Evolutionary conservation across 2,329 filamentous ascomycete genomes (phyloP), one percentile per base, ranked within the genome.

Genomic region (Ramularia endophylla): DNA sequence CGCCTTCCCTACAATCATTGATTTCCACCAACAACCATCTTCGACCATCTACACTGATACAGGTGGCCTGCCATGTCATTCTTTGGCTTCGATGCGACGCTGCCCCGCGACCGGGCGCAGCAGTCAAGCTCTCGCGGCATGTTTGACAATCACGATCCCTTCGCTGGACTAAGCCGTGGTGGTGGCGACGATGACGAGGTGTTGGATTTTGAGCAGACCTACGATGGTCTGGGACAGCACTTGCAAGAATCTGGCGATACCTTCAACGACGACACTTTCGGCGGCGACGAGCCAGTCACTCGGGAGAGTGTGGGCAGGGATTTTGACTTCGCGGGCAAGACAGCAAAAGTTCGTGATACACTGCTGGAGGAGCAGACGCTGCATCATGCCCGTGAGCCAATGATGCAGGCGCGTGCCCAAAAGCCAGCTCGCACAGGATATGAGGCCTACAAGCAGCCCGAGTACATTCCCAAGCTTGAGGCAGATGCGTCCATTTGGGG

Each of bases 181-280:
- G 50, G 27, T 15, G 46, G 46, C 20, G 73, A 75, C 45, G 76
- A 83, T 44, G 78, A 82, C 54, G 76, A 81, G 60, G 73, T 68
- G 72, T 77, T 85, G 57, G 85, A 97, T 57, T 98, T 97, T 55
- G 92, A 98, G 57, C 88, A 98, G 61, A 97, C 90, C 27, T 97
- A 97, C 62, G 92, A 98, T 65, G 90, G 90, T 13, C 73, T 98
- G 29, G 92, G 88, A 42, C 85, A 95, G 60, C 81, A 85, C 64
- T 81, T 98, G 27, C 83, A 95, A 57, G 90, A 98, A 62, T 83
- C 85, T 15, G 86, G 90, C 58, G 92, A 98, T 71, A 87, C 78
- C 37, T 87, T 95, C 74, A 98, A 98, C 65, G 87, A 97, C 57
- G 92, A 97, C 62, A 98, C 92, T 2, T 98, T 98, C 43, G 74